Evolutionary conservation across 2,329 filamentous ascomycete species (phyloP).

Genomic region (Aaosphaeria pasadenensis): DNA sequence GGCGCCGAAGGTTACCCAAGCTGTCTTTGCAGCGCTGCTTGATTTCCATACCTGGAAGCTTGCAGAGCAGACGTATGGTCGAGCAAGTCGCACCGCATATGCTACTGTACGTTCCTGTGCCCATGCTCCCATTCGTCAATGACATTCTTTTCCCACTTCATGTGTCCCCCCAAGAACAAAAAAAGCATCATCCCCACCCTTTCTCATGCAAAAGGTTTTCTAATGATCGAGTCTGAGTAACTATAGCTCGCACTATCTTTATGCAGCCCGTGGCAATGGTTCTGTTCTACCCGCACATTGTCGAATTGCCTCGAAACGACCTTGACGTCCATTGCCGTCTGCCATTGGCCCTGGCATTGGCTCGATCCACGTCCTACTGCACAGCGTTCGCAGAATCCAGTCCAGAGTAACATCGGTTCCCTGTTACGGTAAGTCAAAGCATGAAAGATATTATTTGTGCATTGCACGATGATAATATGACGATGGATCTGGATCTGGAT

Average conservation of each 20-base stretch:
- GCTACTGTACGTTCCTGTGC: slow-evolving; percentile 60
- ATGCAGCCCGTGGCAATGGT: slow-evolving; percentile 92
- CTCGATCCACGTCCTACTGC: slow-evolving; percentile 13
- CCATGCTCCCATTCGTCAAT: neutral
- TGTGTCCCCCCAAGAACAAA: neutral
- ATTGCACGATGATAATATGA: no score
- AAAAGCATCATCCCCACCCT: no score
- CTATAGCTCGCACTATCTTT: slow-evolving; percentile 66
- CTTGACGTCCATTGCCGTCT: slow-evolving; percentile 74
- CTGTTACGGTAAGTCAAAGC: slow-evolving; percentile 22
- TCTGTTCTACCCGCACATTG: slow-evolving; percentile 86
- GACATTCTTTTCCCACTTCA: neutral
- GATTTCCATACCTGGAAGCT: slow-evolving; percentile 90
- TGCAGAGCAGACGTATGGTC: slow-evolving; percentile 69
- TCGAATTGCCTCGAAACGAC: slow-evolving; percentile 94
- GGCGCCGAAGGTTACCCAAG: slow-evolving; percentile 74
- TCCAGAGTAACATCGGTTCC: slow-evolving; percentile 26
- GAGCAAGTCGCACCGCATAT: slow-evolving; percentile 60
- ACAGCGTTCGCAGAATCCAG: slow-evolving; percentile 12
- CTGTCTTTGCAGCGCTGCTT: slow-evolving; percentile 69
- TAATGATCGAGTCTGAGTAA: slow-evolving; percentile 14
- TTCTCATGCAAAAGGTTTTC: slow-evolving; percentile 2
- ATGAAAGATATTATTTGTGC: neutral
- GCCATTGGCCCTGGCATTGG: slow-evolving; percentile 83
- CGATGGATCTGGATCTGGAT: no score